Percentiles rank a stretch among this genome's conserved stretches.
These are phyloP conservation scores for Strobilomyces confusus DNA, from an alignment of 768 basidiomycete genomes.

Conservation along the genomic window DNA sequence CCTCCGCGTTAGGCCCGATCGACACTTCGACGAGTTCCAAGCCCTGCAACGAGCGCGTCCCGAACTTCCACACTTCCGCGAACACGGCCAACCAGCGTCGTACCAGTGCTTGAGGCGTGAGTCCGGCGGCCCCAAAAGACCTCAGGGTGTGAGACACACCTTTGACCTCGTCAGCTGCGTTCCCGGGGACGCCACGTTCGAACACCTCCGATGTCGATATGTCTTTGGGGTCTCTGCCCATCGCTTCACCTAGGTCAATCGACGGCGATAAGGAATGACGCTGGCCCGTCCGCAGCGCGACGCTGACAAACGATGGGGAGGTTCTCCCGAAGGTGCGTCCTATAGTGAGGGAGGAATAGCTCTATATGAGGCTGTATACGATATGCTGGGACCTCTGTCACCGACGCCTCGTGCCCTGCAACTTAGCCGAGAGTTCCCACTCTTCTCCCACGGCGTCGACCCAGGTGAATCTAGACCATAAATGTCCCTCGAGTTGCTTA, in stretches of 20 bases:
- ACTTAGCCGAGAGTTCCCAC: too few relatives aligned
- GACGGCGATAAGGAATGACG: too few relatives aligned
- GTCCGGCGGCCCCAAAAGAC: neutral
- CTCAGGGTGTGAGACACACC: constrained; percentile 8
- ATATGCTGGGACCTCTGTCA: too few relatives aligned
- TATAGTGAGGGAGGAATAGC: too few relatives aligned
- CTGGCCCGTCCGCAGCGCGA: too few relatives aligned
- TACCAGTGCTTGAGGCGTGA: constrained; percentile 28
- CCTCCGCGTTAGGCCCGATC: constrained; percentile 34
- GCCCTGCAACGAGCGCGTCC: constrained; percentile 1
- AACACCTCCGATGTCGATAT: neutral
- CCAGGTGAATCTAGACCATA: constrained; percentile 87
- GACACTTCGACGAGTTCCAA: constrained; percentile 37
- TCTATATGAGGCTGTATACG: too few relatives aligned
- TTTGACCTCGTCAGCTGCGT: constrained; percentile 19
- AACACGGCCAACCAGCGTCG: constrained; percentile 38
- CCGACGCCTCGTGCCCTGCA: too few relatives aligned
- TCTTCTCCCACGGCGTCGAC: constrained; percentile 77
- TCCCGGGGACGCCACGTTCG: constrained; percentile 12
- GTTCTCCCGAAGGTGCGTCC: too few relatives aligned
- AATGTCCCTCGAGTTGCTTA: constrained; percentile 75
- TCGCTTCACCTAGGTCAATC: neutral
- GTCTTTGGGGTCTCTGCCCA: neutral
- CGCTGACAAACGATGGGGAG: too few relatives aligned
- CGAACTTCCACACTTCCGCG: constrained; percentile 20